phyloP scores from a whole-genome alignment of 805 yeast genomes.

The Hanseniaspora nectarophila region DNA sequence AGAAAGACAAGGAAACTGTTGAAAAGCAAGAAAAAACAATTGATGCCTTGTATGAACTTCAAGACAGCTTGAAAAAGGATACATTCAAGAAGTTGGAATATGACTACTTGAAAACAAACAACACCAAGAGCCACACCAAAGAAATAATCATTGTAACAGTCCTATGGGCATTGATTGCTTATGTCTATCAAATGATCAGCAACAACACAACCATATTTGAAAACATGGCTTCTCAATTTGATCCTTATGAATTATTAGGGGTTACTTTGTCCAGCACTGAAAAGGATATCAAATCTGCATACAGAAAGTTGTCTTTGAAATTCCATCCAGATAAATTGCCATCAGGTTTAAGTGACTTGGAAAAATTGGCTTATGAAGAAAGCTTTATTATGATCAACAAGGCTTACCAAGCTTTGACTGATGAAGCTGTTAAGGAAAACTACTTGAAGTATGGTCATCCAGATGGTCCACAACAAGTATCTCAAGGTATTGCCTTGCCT shows the following conservation, averaged over 20 bases:
- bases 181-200: constrained; percentile 22
- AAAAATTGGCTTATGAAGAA: constrained; percentile 51
- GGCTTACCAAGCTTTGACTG: constrained; percentile 92
- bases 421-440: constrained; percentile 71
- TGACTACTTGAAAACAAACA: constrained; percentile 15
- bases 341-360: constrained; percentile 45
- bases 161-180: constrained; percentile 44
- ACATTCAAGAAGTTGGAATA: constrained; percentile 25
- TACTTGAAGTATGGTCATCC: constrained; percentile 88
- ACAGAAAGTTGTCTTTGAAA: constrained; percentile 74
- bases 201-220: constrained; percentile 37
- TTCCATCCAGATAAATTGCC: constrained; percentile 90
- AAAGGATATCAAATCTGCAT: constrained; percentile 65
- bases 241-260: constrained; percentile 72
- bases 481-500: constrained; percentile 93
- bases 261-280: constrained; percentile 51
- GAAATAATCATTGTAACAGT: constrained; percentile 19
- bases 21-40: constrained; percentile 15
- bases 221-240: constrained; percentile 45
- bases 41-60: constrained; percentile 22
- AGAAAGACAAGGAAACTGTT: constrained; percentile 2
- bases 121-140: constrained; percentile 12
- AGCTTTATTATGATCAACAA: constrained; percentile 69
- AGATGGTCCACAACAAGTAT: constrained; percentile 84
- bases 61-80: constrained; percentile 31